phyloP scores from a whole-genome alignment of 2,329 filamentous ascomycete species.

The Pseudogymnoascus sp. region DNA sequence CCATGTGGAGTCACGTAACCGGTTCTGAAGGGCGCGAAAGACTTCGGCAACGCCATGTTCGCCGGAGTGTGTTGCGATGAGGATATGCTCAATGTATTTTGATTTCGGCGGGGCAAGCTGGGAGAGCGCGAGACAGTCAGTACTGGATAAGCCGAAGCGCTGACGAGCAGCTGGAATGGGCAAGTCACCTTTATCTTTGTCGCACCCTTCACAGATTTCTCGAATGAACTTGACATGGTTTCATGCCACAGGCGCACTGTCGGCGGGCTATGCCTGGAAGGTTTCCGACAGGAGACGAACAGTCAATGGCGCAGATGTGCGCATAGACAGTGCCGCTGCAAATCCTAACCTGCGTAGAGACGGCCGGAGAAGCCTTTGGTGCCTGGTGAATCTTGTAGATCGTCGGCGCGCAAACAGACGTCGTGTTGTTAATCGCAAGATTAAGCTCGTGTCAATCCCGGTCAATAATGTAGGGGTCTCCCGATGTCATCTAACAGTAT shows the following conservation, averaged over 20 bases:
- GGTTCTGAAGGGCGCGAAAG: conserved; percentile 81
- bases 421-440: conserved; percentile 8
- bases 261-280: conserved; percentile 5
- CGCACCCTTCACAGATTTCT: conserved; percentile 98
- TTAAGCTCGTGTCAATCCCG: conserved; percentile 8
- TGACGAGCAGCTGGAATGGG: not conserved
- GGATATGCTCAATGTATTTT: conserved; percentile 98
- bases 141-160: not conserved
- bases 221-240: conserved; percentile 77
- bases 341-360: not conserved
- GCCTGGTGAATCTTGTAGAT: not conserved
- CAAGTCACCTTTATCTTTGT: conserved; percentile 84
- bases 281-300: not conserved
- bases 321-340: not conserved
- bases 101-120: conserved; percentile 94
- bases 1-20: conserved; percentile 93
- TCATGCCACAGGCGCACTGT: conserved; percentile 9
- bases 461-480: conserved; percentile 5
- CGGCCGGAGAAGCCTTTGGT: not conserved
- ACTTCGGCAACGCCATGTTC: conserved; percentile 94
- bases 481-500: not conserved
- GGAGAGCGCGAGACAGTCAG: conserved; percentile 8
- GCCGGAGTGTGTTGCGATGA: conserved; percentile 88
- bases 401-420: not conserved
- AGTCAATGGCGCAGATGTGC: conserved; percentile 3